These are phyloP conservation scores for Datura wrightii DNA, from an alignment of 257 asterid genomes.

Conservation along the genomic window DNA sequence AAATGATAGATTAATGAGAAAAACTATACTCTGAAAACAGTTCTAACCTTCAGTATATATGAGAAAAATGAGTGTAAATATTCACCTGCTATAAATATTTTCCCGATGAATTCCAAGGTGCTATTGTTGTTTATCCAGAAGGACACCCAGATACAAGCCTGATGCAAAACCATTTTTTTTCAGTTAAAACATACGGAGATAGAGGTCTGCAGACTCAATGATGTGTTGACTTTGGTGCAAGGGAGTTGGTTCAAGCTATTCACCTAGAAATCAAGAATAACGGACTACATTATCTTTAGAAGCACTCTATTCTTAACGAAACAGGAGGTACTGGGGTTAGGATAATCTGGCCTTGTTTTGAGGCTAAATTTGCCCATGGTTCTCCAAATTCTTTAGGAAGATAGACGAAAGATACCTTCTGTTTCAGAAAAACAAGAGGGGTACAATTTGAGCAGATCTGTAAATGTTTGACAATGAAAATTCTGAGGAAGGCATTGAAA, in stretches of 20 bases:
- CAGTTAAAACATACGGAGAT: not conserved
- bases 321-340: not conserved
- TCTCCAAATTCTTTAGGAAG: slow-evolving; percentile 7
- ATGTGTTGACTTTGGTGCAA: not conserved
- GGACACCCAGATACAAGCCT: slow-evolving; percentile 77
- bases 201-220: not conserved
- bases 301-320: not conserved
- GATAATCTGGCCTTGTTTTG: not conserved
- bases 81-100: slow-evolving; percentile 87
- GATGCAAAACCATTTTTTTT: not conserved
- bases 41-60: not conserved
- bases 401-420: not conserved
- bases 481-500: not conserved
- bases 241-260: not conserved
- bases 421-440: not conserved
- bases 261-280: not conserved
- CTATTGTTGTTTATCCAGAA: slow-evolving; percentile 77
- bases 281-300: not conserved
- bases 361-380: not conserved
- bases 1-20: slow-evolving; percentile 22
- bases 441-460: not conserved
- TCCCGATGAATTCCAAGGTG: slow-evolving; percentile 66
- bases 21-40: slow-evolving; percentile 8
- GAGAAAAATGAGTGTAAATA: slow-evolving; percentile 28
- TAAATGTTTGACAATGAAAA: not conserved